Percentiles rank a stretch among this genome's conserved stretches.
Evolutionary conservation across 345 rosid genomes (phyloP).

Genomic region (Eucalyptus paniculata): DNA sequence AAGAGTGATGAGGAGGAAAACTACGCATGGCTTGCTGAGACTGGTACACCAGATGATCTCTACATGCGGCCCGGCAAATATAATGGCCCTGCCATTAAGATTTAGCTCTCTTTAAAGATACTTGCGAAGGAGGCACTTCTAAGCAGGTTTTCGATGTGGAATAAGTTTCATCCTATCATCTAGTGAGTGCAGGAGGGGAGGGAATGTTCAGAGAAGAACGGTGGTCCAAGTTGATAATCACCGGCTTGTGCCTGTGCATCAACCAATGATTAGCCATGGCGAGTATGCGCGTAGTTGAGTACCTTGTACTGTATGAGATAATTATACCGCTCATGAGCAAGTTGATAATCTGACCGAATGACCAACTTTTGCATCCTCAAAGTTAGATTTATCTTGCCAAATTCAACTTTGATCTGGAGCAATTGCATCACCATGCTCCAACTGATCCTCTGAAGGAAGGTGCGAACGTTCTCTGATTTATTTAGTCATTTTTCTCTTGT

Average conservation of each 20-base stretch:
- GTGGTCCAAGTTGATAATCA: not conserved
- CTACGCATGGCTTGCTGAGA: conserved; percentile 80
- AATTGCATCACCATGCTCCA: not conserved
- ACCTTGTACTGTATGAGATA: not conserved
- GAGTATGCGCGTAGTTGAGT: not conserved
- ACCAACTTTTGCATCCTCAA: not conserved
- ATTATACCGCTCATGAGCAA: not conserved
- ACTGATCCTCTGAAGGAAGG: not conserved
- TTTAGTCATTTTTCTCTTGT: not conserved
- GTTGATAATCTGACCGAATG: not conserved
- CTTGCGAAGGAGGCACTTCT: not conserved
- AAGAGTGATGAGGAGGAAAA: conserved; percentile 41
- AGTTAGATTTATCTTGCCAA: not conserved
- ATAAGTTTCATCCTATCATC: not conserved
- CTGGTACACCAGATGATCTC: conserved; percentile 58
- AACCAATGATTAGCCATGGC: not conserved
- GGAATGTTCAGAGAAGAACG: not conserved
- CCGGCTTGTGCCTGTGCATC: not conserved
- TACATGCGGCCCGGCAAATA: conserved; percentile 69
- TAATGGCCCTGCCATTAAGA: conserved; percentile 46
- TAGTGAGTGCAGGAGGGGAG: not conserved
- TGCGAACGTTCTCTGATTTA: not conserved
- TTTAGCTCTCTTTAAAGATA: conserved; percentile 6
- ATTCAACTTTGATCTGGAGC: not conserved
- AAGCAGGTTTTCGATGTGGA: not conserved